phyloP scores from a whole-genome alignment of 2,329 filamentous ascomycete species.

The Drechmeria coniospora region DNA sequence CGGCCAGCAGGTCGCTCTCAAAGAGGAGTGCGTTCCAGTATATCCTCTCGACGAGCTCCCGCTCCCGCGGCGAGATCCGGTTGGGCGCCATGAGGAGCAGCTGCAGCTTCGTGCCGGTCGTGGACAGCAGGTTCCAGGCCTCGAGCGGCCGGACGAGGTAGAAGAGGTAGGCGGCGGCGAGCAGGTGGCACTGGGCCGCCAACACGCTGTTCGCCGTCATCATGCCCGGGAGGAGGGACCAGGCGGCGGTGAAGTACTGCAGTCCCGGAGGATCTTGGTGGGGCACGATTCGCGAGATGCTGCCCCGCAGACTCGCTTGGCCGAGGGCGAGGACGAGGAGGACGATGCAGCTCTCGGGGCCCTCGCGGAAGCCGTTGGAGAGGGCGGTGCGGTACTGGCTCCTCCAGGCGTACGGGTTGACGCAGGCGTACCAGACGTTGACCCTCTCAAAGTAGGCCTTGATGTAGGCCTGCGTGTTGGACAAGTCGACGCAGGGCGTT shows the following conservation, averaged over 20 bases:
- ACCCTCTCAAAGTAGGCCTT: conserved; percentile 69
- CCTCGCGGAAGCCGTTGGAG: conserved; percentile 61
- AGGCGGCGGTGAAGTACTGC: conserved; percentile 67
- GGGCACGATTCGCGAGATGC: conserved; percentile 55
- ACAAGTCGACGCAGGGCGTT: conserved; percentile 52
- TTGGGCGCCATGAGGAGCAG: conserved; percentile 60
- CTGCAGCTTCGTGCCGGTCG: conserved; percentile 68
- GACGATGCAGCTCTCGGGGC: conserved; percentile 70
- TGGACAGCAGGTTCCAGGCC: conserved; percentile 68
- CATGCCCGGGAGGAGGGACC: conserved; percentile 60
- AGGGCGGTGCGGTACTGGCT: conserved; percentile 61
- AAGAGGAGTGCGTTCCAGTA: conserved; percentile 77
- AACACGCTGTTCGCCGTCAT: conserved; percentile 69
- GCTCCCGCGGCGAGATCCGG: conserved; percentile 52
- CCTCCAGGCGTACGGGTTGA: conserved; percentile 69
- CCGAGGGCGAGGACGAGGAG: conserved; percentile 64
- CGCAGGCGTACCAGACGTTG: conserved; percentile 75
- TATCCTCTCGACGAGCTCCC: conserved; percentile 60
- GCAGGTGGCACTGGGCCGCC: conserved; percentile 64
- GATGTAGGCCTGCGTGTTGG: conserved; percentile 59
- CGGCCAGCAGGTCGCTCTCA: conserved; percentile 65
- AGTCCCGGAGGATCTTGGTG: conserved; percentile 60
- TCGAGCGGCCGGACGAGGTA: conserved; percentile 71
- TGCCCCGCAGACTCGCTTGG: conserved; percentile 59
- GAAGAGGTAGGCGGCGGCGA: conserved; percentile 69